Percentiles rank a stretch among this genome's conserved stretches.
phyloP scores from a whole-genome alignment of 1,284 basidiomycete species.

The Lignosus rhinocerotis region DNA sequence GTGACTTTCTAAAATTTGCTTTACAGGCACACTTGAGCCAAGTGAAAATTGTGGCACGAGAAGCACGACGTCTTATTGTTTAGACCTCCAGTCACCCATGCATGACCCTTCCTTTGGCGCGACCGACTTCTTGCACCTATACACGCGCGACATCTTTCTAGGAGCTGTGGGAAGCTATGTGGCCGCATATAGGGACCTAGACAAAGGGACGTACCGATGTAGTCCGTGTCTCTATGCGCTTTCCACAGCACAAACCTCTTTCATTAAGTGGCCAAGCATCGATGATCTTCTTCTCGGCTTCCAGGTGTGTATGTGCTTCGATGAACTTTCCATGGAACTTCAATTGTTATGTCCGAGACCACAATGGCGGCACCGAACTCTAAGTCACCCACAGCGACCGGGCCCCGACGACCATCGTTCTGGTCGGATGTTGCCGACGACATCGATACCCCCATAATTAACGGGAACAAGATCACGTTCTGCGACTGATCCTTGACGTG shows the following conservation, averaged over 20 bases:
- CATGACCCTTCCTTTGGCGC: too few relatives aligned
- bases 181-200: background rate
- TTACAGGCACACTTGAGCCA: too few relatives aligned
- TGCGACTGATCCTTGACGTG: slow-evolving; percentile 12
- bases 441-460: slow-evolving; percentile 15
- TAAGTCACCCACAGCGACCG: slow-evolving; percentile 1
- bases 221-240: background rate
- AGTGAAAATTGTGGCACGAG: too few relatives aligned
- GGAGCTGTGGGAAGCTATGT: background rate
- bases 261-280: slow-evolving; percentile 1
- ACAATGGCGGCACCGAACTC: slow-evolving; percentile 6
- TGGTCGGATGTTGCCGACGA: slow-evolving; percentile 2
- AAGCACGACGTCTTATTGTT: background rate
- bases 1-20: too few relatives aligned
- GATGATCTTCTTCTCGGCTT: background rate
- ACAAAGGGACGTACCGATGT: background rate
- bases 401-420: slow-evolving; percentile 1
- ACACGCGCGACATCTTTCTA: too few relatives aligned
- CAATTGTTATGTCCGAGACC: background rate
- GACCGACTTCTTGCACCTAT: too few relatives aligned
- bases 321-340: slow-evolving; percentile 1
- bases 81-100: background rate
- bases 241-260: background rate
- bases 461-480: slow-evolving; percentile 7
- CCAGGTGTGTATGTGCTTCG: background rate